Evolutionary conservation across 2,329 filamentous ascomycete species (phyloP).

Genomic region (Trichoderma cornu-damae): DNA sequence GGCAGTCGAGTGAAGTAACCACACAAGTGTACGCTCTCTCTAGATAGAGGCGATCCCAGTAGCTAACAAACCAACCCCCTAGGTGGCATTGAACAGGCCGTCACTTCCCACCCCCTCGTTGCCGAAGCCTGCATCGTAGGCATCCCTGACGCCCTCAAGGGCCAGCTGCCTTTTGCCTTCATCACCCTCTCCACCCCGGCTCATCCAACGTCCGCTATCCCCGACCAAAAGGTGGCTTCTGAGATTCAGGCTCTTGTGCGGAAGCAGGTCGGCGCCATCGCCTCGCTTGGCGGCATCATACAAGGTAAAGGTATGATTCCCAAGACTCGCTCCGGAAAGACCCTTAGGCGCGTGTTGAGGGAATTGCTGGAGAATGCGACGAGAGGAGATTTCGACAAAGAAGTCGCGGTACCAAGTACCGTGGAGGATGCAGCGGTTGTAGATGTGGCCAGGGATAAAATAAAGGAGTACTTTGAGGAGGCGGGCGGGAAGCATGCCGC

Average conservation of each 20-base stretch:
- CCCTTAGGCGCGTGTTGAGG: conserved; percentile 71
- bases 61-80: conserved; percentile 17
- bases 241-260: conserved; percentile 72
- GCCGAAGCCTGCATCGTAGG: conserved; percentile 83
- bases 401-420: conserved; percentile 72
- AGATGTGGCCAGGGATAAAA: conserved; percentile 63
- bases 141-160: conserved; percentile 80
- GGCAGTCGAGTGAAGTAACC: not conserved
- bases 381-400: conserved; percentile 64
- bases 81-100: conserved; percentile 87
- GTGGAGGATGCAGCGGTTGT: conserved; percentile 77
- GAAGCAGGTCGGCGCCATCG: conserved; percentile 80
- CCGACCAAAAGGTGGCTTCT: conserved; percentile 39
- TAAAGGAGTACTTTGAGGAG: conserved; percentile 69
- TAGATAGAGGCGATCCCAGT: not conserved
- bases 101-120: conserved; percentile 72
- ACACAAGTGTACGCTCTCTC: not conserved
- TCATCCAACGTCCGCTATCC: conserved; percentile 48
- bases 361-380: conserved; percentile 81
- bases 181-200: conserved; percentile 50
- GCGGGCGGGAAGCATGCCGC: conserved; percentile 39
- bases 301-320: conserved; percentile 84
- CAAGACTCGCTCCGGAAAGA: conserved; percentile 90
- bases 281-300: conserved; percentile 77
- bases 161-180: conserved; percentile 88